Evolutionary conservation across 805 yeast genomes (phyloP), one percentile per base, ranked within the genome.

Genomic region (Saccharomyces jurei): DNA sequence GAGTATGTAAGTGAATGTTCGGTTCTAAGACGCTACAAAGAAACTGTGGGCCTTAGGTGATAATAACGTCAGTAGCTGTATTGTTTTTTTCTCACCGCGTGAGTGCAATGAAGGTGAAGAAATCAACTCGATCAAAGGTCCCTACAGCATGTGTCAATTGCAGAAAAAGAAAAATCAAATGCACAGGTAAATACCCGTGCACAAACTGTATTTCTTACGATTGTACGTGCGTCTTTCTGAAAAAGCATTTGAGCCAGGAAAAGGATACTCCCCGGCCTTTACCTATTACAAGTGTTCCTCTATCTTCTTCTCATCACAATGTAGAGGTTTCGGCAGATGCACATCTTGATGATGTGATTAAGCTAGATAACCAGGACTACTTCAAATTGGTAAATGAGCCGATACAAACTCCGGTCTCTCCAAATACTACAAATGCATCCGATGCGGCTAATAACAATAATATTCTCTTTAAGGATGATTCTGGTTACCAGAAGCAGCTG

Each of bases 121-220:
- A 36, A 36, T 17, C 44, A 4, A 36, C 44, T 36, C 11, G 44
- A 36, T 36, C 44, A 8, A 36, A 36, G 6, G 44, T 36, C 10
- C 17, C 44, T 17, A 36, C 25, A 6, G 44, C 72, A 4, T 69
- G 72, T 52, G 66, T 68, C 48, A 67, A 65, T 50, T 69, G 72
- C 52, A 59, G 72, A 28, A 63, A 64, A 47, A 63, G 71, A 36
- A 69, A 69, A 54, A 63, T 69, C 50, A 67, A 67, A 53, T 69
- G 72, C 53, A 67, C 69, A 14, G 72, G 72, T 1, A 56, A 54
- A 10, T 60, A 56, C 31, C 72, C 72, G 14, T 69, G 72, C 56
- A 56, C 63, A 11, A 64, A 64, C 25, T 69, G 72, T 53, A 61
- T 62, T 22, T 63, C 67, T 17, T 68, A 68, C 52, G 56, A 58